Base-by-base conservation (phyloP, 805 yeast genomes). In the Saturnispora serradocipensis region DNA sequence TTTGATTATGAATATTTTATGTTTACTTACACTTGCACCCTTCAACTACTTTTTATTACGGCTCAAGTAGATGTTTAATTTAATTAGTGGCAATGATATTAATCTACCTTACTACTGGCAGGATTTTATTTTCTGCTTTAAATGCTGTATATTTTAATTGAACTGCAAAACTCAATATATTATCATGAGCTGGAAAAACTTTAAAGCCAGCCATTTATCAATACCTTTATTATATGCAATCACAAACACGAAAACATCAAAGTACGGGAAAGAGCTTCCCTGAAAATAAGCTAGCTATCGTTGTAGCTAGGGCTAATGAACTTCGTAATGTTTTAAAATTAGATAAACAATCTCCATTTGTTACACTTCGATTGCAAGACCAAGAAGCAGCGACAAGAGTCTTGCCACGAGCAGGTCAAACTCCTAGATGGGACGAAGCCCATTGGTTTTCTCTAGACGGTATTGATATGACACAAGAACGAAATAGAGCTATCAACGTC, bases 271-370 rank as follows among this genome's bases (percentile, higher is more conserved):
- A 35, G 30, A 36, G 18, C 32, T 13, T 43, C 3, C 51, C 51
- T 10, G 77, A 73, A 32, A 80, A 80, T 34, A 76, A 79, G 13
- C 70, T 90, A 52, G 85, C 87, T 36, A 78, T 89, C 5, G 84
- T 88, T 55, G 86, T 90, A 4, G 75, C 84, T 49, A 78, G 88
- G 56, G 96, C 93, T 1, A 82, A 83, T 60, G 95, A 88, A 61
- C 75, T 93, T 43, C 95, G 96, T 24, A 91, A 93, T 67, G 72
- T 88, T 55, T 74, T 91, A 36, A 87, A 84, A 56, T 72, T 91
- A 48, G 97, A 95, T 61, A 93, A 93, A 61, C 99, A 93, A 67
- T 85, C 87, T 57, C 99, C 98, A 2, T 90, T 88, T 68, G 85
- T 89, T 54, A 80, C 91, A 5, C 74, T 87, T 11, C 72, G 98